Conservation (phyloP, 768 basidiomycete genomes). For the Mrakia gelida region DNA sequence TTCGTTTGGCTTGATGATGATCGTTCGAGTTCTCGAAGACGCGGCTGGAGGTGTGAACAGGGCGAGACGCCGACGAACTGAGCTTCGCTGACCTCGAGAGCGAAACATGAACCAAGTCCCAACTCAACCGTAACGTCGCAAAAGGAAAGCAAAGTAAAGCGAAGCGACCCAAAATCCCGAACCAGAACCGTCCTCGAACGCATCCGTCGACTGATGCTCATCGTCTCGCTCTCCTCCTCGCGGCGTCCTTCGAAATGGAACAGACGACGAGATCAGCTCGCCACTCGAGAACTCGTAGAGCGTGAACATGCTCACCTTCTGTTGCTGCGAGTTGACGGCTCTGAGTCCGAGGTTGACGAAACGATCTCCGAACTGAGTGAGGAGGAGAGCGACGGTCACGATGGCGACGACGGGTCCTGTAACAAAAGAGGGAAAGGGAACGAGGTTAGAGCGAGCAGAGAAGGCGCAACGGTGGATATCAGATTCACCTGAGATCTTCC, state of each 20-base stretch:
- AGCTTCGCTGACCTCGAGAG: too few relatives aligned
- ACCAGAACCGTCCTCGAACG: not conserved
- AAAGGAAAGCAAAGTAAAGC: too few relatives aligned
- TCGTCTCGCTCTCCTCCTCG: not conserved
- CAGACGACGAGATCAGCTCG: not conserved
- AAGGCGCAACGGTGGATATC: too few relatives aligned
- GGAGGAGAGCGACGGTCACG: not conserved
- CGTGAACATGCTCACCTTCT: not conserved
- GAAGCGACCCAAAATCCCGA: too few relatives aligned
- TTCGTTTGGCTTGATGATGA: too few relatives aligned
- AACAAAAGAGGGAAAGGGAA: not conserved
- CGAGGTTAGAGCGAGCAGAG: not conserved
- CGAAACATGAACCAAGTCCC: too few relatives aligned
- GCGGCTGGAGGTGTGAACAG: too few relatives aligned
- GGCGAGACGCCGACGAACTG: too few relatives aligned
- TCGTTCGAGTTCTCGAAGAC: too few relatives aligned
- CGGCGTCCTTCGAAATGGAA: not conserved
- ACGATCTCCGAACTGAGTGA: not conserved
- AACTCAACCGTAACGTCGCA: too few relatives aligned
- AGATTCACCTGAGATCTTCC: not conserved
- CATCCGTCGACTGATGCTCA: too few relatives aligned
- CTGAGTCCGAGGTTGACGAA: not conserved
- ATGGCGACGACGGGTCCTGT: not conserved
- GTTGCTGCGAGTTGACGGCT: not conserved
- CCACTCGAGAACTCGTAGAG: not conserved